A percentile compares a stretch with the other conserved stretches of the same genome.
Conservation (phyloP, 768 basidiomycete species). For the Sistotremastrum niveocremeum region DNA sequence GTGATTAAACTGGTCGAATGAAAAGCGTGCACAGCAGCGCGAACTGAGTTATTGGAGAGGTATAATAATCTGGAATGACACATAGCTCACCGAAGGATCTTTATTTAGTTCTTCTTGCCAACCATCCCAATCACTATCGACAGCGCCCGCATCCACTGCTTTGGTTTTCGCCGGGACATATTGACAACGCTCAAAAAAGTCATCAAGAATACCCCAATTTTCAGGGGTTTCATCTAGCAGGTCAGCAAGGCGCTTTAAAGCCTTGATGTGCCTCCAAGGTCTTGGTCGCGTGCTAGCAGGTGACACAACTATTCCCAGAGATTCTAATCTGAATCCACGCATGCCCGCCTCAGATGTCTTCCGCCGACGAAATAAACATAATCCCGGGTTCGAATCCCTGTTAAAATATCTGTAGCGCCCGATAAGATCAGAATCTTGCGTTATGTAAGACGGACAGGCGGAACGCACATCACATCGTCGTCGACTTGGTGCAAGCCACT, state of each 20-base stretch:
- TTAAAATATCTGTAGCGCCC: constrained; percentile 48
- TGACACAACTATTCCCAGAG: constrained; percentile 60
- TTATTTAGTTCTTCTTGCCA: constrained; percentile 53
- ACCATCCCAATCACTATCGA: constrained; percentile 48
- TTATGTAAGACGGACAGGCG: background rate
- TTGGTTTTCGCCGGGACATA: constrained; percentile 24
- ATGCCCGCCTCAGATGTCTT: constrained; percentile 58
- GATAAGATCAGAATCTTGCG: constrained; percentile 1
- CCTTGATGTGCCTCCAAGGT: constrained; percentile 62
- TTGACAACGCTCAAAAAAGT: background rate
- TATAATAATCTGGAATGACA: constrained; percentile 7
- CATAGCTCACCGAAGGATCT: background rate
- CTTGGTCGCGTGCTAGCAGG: constrained; percentile 43
- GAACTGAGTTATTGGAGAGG: constrained; percentile 16
- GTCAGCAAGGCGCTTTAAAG: constrained; percentile 46
- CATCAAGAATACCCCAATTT: too few relatives aligned
- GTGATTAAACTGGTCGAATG: background rate
- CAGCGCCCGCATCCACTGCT: constrained; percentile 10
- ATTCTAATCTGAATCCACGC: constrained; percentile 68
- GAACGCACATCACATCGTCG: constrained; percentile 59
- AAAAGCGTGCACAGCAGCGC: background rate
- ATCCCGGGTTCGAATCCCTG: constrained; percentile 52
- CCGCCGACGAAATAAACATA: constrained; percentile 61
- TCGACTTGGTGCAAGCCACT: constrained; percentile 74
- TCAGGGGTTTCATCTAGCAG: constrained; percentile 18